Evolutionary conservation across 352 stramenopile species (phyloP), one percentile per base, ranked within the genome.

Genomic region (Phytophthora melonis): DNA sequence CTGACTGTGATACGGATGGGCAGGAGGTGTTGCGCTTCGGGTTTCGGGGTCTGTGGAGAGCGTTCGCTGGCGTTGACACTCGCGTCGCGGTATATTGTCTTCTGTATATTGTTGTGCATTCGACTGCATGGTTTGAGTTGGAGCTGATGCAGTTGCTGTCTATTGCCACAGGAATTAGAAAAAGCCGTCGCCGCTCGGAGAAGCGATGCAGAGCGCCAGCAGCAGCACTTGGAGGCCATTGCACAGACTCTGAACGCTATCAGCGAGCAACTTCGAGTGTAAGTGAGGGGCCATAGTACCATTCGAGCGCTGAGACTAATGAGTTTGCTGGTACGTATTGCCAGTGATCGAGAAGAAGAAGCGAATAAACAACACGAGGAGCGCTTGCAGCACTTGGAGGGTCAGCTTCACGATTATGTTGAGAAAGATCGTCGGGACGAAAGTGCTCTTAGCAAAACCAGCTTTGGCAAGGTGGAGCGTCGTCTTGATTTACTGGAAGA

Each of bases 401-500:
- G 41, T 18, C 66, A 69, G 16, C 43, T 78, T 60, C 59, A 69
- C 0, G 57, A 66, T 11, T 49, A 41, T 39, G 9, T 68, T 16
- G 18, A 2, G 1, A 61, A 45, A 47, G 21, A 65, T 9, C 32
- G 32, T 56, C 55, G 11, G 18, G 53, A 81, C 13, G 61, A 73
- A 43, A 58, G 27, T 18, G 21, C 27, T 59, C 27, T 5, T 19
- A 69, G 13, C 47, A 61, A 43, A 67, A 43, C 56, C 41, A 25
- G n/a, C 4, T 19, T 84, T 7, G 13, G 34, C 7, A 82, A 78
- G 25, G 27, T 79, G n/a, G 71, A 87, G 58, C 72, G 70, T 16
- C 72, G 81, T 23, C 60, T 91, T 23, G 66, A 60, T 50, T 64
- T 92, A 18, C 13, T 92, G 4, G 85, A 92, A 72, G 83, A 91